These are phyloP conservation scores for Pisolithus albus DNA, from an alignment of 768 basidiomycete genomes.

Conservation along the genomic window DNA sequence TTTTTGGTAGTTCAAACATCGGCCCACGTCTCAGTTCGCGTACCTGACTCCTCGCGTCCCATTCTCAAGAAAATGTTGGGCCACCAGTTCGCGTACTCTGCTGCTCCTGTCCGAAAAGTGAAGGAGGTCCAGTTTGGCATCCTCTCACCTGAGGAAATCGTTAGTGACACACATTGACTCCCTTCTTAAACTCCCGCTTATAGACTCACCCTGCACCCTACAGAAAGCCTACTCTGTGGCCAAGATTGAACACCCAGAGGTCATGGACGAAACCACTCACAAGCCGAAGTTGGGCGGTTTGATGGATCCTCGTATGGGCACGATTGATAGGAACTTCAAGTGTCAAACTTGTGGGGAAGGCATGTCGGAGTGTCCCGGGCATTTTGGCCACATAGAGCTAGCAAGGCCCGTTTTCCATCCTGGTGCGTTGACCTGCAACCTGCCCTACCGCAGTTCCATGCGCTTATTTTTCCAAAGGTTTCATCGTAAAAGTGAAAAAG, in stretches of 20 bases:
- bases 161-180: slow-evolving; percentile 25
- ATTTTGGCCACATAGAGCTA: slow-evolving; percentile 98
- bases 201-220: slow-evolving; percentile 13
- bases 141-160: slow-evolving; percentile 97
- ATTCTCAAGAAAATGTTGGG: slow-evolving; percentile 56
- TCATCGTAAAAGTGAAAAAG: slow-evolving; percentile 99
- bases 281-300: slow-evolving; percentile 89
- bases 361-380: slow-evolving; percentile 99
- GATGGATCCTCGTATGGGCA: slow-evolving; percentile 98
- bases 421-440: slow-evolving; percentile 44
- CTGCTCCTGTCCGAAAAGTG: slow-evolving; percentile 91
- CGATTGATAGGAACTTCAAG: slow-evolving; percentile 95
- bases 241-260: slow-evolving; percentile 97
- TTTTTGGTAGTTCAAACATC: slow-evolving; percentile 2
- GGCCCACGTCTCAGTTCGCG: slow-evolving; percentile 15
- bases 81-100: slow-evolving; percentile 87
- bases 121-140: slow-evolving; percentile 99
- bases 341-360: slow-evolving; percentile 99
- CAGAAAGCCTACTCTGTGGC: slow-evolving; percentile 99
- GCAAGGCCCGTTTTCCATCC: slow-evolving; percentile 96
- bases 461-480: slow-evolving; percentile 44
- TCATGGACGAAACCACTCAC: slow-evolving; percentile 91
- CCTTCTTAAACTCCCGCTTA: not conserved
- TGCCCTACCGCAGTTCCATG: not conserved
- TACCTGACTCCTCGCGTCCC: not conserved